Percentiles rank a stretch among this genome's conserved stretches.
Evolutionary conservation across 768 basidiomycete species (phyloP).

Genomic region (Russula lepida): DNA sequence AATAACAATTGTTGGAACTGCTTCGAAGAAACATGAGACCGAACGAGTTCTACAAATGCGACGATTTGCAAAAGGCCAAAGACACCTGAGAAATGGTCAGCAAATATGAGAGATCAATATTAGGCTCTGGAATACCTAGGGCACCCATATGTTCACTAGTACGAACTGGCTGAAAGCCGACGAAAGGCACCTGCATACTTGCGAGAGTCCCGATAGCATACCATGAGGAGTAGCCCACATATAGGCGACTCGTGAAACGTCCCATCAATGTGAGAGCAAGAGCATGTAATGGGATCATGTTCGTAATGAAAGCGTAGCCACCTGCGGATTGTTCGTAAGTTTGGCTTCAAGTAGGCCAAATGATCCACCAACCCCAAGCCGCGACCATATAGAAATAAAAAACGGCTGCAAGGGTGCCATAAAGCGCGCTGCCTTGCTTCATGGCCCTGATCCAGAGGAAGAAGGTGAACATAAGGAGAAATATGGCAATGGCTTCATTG

Average conservation of each 20-base stretch:
- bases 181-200: slow-evolving; percentile 99
- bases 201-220: slow-evolving; percentile 95
- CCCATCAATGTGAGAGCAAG: slow-evolving; percentile 96
- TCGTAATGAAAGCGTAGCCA: slow-evolving; percentile 99
- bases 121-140: slow-evolving; percentile 50
- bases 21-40: slow-evolving; percentile 81
- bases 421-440: slow-evolving; percentile 88
- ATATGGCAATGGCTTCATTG: slow-evolving; percentile 99
- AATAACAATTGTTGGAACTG: slow-evolving; percentile 84
- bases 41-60: slow-evolving; percentile 83
- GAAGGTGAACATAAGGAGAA: slow-evolving; percentile 99
- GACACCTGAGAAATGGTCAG: slow-evolving; percentile 48
- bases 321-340: slow-evolving; percentile 35
- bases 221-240: slow-evolving; percentile 95
- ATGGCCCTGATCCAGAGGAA: slow-evolving; percentile 95
- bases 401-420: slow-evolving; percentile 80
- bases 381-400: slow-evolving; percentile 99
- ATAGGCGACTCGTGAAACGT: slow-evolving; percentile 83
- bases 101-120: not conserved
- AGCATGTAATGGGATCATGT: slow-evolving; percentile 98
- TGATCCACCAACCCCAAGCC: slow-evolving; percentile 72
- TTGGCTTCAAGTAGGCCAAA: not conserved
- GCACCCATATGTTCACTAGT: slow-evolving; percentile 99
- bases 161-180: slow-evolving; percentile 95
- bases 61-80: slow-evolving; percentile 96